Evolutionary conservation across 2,329 filamentous ascomycete species (phyloP).

Genomic region (Colletotrichum noveboracense): DNA sequence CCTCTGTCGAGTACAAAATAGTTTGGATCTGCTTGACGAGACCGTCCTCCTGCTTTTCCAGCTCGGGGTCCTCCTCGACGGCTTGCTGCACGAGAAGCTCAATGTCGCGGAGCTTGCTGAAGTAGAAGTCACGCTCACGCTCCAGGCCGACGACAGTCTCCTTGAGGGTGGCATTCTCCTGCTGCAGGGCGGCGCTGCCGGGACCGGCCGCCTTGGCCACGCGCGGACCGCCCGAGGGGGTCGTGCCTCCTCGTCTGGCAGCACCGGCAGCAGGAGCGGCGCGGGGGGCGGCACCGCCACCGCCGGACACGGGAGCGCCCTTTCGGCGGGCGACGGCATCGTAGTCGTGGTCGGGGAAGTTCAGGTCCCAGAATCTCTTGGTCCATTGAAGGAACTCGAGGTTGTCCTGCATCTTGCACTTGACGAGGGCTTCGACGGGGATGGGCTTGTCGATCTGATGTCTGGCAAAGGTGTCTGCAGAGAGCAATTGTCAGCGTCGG

Average conservation of each 20-base stretch:
- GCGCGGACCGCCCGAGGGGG: conserved; percentile 59
- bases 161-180: conserved; percentile 88
- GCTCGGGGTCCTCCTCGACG: conserved; percentile 87
- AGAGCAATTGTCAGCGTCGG: neutral
- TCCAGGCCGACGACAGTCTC: conserved; percentile 95
- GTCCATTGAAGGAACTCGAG: conserved; percentile 98
- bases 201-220: conserved; percentile 52
- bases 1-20: conserved; percentile 97
- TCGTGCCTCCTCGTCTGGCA: conserved; percentile 62
- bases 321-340: conserved; percentile 88
- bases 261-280: conserved; percentile 55
- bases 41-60: conserved; percentile 92
- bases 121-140: conserved; percentile 98
- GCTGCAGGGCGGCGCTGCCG: conserved; percentile 74
- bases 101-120: conserved; percentile 97
- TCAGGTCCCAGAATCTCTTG: conserved; percentile 97
- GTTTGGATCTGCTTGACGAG: conserved; percentile 95
- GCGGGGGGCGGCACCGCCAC: conserved; percentile 46
- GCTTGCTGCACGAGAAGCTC: conserved; percentile 93
- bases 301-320: conserved; percentile 64
- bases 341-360: conserved; percentile 97
- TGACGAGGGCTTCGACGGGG: conserved; percentile 86
- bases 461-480: conserved; percentile 78
- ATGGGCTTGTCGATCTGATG: conserved; percentile 90
- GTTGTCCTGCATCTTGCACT: conserved; percentile 99